phyloP scores from a whole-genome alignment of 768 basidiomycete species.

The Boletus rex-veris region DNA sequence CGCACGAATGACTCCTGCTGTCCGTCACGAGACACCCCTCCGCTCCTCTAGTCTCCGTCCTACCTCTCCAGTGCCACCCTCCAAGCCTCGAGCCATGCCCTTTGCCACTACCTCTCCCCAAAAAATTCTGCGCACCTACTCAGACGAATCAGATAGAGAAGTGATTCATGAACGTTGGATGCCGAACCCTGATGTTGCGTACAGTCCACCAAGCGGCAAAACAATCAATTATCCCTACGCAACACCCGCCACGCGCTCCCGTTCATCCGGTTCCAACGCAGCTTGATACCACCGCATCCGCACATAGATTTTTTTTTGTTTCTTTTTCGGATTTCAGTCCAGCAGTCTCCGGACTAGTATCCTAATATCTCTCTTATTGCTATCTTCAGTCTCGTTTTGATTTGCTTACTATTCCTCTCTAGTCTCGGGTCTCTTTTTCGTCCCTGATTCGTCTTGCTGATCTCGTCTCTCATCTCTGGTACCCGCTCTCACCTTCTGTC shows the following conservation, averaged over 20 bases:
- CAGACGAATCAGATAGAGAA: constrained; percentile 59
- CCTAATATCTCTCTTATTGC: constrained; percentile 35
- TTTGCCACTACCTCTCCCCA: constrained; percentile 46
- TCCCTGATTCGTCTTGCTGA: constrained; percentile 8
- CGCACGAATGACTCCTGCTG: constrained; percentile 28
- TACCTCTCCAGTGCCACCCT: constrained; percentile 31
- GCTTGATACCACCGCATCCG: constrained; percentile 27
- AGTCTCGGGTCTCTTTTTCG: constrained; percentile 11
- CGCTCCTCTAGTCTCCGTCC: constrained; percentile 28
- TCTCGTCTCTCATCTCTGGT: constrained; percentile 14
- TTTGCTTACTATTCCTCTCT: constrained; percentile 17
- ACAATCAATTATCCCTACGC: constrained; percentile 26
- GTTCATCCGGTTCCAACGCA: constrained; percentile 34
- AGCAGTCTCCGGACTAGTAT: constrained; percentile 28
- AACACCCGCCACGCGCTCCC: constrained; percentile 24
- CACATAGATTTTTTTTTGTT: constrained; percentile 21
- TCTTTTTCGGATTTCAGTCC: constrained; percentile 25
- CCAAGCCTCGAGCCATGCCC: constrained; percentile 50
- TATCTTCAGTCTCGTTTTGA: constrained; percentile 30
- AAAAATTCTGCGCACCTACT: constrained; percentile 57
- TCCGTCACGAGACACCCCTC: constrained; percentile 31
- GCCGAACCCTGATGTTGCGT: constrained; percentile 41
- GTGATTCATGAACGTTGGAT: constrained; percentile 66
- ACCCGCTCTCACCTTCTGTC: constrained; percentile 11
- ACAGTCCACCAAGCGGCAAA: constrained; percentile 37